Percentiles rank a stretch among this genome's conserved stretches.
phyloP scores from a whole-genome alignment of 2,329 filamentous ascomycete genomes.

The Hypoxylon sp. region DNA sequence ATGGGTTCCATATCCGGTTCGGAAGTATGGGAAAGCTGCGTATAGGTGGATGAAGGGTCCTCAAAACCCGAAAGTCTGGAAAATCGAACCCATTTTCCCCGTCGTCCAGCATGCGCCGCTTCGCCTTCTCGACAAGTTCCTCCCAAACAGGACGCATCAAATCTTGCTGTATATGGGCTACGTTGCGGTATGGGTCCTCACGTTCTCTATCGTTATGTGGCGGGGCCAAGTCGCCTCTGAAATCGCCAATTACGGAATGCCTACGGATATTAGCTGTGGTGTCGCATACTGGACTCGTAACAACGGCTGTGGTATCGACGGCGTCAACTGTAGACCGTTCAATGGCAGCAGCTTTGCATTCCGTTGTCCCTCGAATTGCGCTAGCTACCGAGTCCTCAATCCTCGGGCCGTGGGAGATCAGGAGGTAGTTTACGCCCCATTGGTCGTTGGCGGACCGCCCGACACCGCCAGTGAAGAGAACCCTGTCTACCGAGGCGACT shows the following conservation, averaged over 20 bases:
- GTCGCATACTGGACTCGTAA: conserved; percentile 79
- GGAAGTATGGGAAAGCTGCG: conserved; percentile 61
- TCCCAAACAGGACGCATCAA: conserved; percentile 73
- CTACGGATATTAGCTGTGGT: conserved; percentile 76
- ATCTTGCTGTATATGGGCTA: conserved; percentile 71
- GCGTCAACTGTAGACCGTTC: conserved; percentile 82
- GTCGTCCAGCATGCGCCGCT: conserved; percentile 77
- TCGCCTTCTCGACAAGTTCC: conserved; percentile 71
- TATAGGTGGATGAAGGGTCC: conserved; percentile 71
- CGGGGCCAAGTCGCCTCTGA: conserved; percentile 72
- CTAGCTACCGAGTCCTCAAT: conserved; percentile 75
- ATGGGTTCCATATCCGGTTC: conserved; percentile 72
- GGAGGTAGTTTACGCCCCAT: conserved; percentile 73
- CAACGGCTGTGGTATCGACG: conserved; percentile 82
- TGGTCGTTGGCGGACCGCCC: conserved; percentile 78
- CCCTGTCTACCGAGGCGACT: conserved; percentile 87
- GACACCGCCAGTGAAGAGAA: conserved; percentile 57
- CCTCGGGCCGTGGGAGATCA: conserved; percentile 81
- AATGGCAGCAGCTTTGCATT: conserved; percentile 79
- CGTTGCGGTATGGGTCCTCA: conserved; percentile 77
- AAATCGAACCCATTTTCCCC: conserved; percentile 75
- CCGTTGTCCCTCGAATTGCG: conserved; percentile 81
- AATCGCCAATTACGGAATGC: conserved; percentile 77
- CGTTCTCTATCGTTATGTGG: conserved; percentile 78
- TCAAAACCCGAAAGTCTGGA: conserved; percentile 64